Evolutionary conservation across 306 rosid genomes (phyloP), one percentile per base, ranked within the genome.

Genomic region (Vigna nakashimae): DNA sequence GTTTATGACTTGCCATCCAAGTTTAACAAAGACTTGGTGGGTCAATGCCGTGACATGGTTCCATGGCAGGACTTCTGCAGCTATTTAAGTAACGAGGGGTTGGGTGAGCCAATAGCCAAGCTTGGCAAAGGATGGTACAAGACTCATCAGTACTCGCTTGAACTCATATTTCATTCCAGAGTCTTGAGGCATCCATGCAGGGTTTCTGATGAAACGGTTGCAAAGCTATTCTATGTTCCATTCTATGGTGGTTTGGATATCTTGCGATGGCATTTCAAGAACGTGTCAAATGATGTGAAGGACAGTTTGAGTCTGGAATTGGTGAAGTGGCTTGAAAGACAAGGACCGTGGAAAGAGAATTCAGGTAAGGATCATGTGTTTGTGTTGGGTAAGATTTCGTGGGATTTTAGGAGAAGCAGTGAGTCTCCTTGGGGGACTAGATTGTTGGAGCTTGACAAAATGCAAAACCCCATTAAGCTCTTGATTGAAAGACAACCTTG

Each of bases 401-500:
- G 97, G 97, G 97, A 91, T 84, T 91, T 91, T 48, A 78, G 97
- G 81, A 80, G 97, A 71, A 62, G 73, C 1, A 73, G 28, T 18
- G 62, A 71, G 0, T 81, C 88, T 75, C 55, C 84, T 18, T 91
- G 97, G 94, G 97, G 94, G 7, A 86, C 86, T 22, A 89, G 89
- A 68, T 78, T 89, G 4, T 71, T 91, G 38, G 92, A 91, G 79
- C 87, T 80, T 74, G 86, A 82, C 48, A 85, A 87, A 79, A 86
- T 91, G 92, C 90, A 91, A 64, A 86, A 85, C 52, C 90, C 94
- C 0, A 58, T 87, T 13, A 91, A 91, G 83, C 87, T 91, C 60
- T 86, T 91, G 87, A 91, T 91, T 4, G 92, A 89, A 79, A 82
- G 94, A 43, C 97, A 91, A 18, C 97, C 97, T 1, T 91, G 97